Conservation (phyloP, 2,329 filamentous ascomycete species). For the Botrytis paeoniae region DNA sequence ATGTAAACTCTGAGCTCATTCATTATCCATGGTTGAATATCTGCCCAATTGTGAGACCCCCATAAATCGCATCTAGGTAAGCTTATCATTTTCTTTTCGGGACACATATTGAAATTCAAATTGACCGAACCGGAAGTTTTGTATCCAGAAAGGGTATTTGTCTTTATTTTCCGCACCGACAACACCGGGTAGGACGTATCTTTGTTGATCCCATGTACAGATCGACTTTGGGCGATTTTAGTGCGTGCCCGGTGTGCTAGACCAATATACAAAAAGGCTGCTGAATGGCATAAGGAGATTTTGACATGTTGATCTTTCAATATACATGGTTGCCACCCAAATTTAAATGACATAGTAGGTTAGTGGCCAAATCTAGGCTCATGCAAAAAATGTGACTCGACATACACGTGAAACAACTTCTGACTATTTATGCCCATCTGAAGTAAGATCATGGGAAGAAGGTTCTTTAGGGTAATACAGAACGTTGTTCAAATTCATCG, state of each 20-base stretch:
- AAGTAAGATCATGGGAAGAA: background rate
- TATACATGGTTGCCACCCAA: background rate
- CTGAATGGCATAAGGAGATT: background rate
- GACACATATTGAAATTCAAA: background rate
- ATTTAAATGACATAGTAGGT: background rate
- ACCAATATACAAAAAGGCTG: background rate
- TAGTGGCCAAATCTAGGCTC: background rate
- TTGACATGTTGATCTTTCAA: background rate
- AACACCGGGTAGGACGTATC: background rate
- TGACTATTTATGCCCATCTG: background rate
- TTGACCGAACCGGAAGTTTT: background rate
- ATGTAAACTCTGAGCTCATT: slow-evolving; percentile 3
- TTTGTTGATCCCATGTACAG: background rate
- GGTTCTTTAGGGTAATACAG: background rate
- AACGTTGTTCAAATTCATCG: background rate
- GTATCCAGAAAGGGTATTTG: background rate
- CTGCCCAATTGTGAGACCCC: background rate
- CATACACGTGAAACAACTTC: background rate
- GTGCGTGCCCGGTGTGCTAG: background rate
- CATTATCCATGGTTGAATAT: background rate
- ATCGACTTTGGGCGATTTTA: background rate
- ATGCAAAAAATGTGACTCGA: background rate
- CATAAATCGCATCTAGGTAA: background rate
- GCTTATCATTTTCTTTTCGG: background rate
- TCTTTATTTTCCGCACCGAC: background rate